A percentile compares a stretch with the other conserved stretches of the same genome.
Evolutionary conservation across 2,329 filamentous ascomycete species (phyloP).

Genomic region (Harringtonia lauricola): DNA sequence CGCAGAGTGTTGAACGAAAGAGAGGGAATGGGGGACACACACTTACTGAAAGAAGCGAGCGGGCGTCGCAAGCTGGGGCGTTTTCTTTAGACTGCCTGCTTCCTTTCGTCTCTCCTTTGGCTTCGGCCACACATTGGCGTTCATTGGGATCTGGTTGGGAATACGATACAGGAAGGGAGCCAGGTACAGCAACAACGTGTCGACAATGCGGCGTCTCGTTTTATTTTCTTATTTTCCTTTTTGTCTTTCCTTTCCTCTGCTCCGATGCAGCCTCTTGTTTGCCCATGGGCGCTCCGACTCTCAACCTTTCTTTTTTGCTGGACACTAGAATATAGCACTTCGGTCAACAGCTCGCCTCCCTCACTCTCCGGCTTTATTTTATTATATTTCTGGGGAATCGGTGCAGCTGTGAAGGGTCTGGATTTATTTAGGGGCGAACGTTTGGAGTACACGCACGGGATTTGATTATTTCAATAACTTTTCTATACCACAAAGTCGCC

Average conservation of each 20-base stretch:
- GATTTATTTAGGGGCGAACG: too few relatives aligned
- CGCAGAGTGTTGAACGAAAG: not conserved
- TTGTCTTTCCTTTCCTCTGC: not conserved
- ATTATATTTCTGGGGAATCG: too few relatives aligned
- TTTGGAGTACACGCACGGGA: too few relatives aligned
- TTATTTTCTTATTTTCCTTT: not conserved
- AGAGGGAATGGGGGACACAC: not conserved
- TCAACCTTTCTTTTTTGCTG: not conserved
- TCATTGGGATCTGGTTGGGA: not conserved
- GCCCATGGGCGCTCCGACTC: too few relatives aligned
- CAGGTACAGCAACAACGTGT: not conserved
- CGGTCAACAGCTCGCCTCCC: too few relatives aligned
- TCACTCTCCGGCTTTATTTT: too few relatives aligned
- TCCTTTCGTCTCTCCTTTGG: not conserved
- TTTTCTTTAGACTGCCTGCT: not conserved
- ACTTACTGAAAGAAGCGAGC: not conserved
- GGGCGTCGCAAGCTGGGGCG: too few relatives aligned
- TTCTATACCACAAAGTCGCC: too few relatives aligned
- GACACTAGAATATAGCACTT: too few relatives aligned
- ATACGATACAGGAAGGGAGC: not conserved
- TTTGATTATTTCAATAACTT: too few relatives aligned
- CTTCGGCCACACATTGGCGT: not conserved
- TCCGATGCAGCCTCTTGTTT: not conserved
- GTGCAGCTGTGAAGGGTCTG: too few relatives aligned
- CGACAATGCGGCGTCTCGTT: not conserved